Evolutionary conservation across 805 yeast species (phyloP), one percentile per base, ranked within the genome.

Genomic region (Candida parachauliodes): DNA sequence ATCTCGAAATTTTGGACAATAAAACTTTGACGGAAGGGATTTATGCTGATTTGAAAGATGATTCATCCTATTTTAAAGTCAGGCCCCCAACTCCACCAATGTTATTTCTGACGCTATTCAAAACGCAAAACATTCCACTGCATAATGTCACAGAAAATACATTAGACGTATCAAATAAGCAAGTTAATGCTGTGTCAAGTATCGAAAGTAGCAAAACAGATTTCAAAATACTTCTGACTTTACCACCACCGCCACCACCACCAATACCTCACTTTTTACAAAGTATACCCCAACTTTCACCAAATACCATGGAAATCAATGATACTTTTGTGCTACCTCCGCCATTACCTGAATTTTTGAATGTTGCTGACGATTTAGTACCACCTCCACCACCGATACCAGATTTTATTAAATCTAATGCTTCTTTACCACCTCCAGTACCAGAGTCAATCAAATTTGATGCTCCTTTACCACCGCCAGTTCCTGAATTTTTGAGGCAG

Each of bases 221-320:
- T 16, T 23, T 18, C 11, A 22, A 31, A 9, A 3, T 16, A 3
- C 11, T 16, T 8, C 8, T 16, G 11, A 14, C 11, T 25, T 35
- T 42, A 22, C 51, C 50, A 14, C 49, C 52, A 0, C 47, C 57
- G 15, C 51, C 55, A 11, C 49, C 52, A 9, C 53, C 53, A 16
- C 47, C 47, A 8, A 37, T 42, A 10, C 49, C 52, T 8, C 36
- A 42, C 3, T 46, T 12, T 50, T 49, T 40, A n/a, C n/a, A n/a
- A n/a, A n/a, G n/a, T n/a, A n/a, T n/a, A n/a, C n/a, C n/a, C n/a
- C n/a, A n/a, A n/a, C n/a, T n/a, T n/a, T n/a, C n/a, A n/a, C n/a
- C n/a, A n/a, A n/a, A n/a, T n/a, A n/a, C n/a, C n/a, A n/a, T n/a
- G n/a, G n/a, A n/a, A n/a, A n/a, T n/a, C 24, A 8, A 22, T 22